phyloP scores from a whole-genome alignment of 2,329 filamentous ascomycete species.

The Capronia americana region DNA sequence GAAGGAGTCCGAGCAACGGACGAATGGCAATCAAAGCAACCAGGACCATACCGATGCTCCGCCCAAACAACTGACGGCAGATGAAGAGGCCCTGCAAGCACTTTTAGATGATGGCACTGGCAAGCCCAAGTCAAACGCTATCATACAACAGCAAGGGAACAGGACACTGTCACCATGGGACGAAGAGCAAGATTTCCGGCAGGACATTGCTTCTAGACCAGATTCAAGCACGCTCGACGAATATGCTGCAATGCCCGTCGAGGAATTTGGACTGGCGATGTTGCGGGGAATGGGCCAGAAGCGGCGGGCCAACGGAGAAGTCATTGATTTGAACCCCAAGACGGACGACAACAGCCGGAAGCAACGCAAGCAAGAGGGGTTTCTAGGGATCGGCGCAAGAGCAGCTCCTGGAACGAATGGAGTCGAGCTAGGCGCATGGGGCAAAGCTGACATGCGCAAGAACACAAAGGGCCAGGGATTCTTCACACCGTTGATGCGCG shows the following conservation, averaged over 20 bases:
- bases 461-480: constrained; percentile 58
- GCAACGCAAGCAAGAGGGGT: constrained; percentile 71
- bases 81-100: constrained; percentile 70
- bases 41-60: constrained; percentile 7
- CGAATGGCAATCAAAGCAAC: constrained; percentile 6
- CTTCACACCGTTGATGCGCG: constrained; percentile 68
- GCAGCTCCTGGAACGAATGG: constrained; percentile 55
- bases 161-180: constrained; percentile 42
- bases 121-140: constrained; percentile 55
- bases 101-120: constrained; percentile 64
- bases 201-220: constrained; percentile 74
- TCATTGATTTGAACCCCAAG: constrained; percentile 50
- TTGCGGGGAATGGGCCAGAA: constrained; percentile 97
- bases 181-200: constrained; percentile 67
- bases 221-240: constrained; percentile 79
- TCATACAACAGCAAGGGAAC: constrained; percentile 56
- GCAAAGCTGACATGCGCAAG: constrained; percentile 65
- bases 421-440: constrained; percentile 80
- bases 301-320: constrained; percentile 62
- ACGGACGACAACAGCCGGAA: constrained; percentile 55
- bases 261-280: constrained; percentile 90
- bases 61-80: constrained; percentile 44
- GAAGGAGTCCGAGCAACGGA: constrained; percentile 36
- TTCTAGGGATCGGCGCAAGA: constrained; percentile 88
- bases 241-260: constrained; percentile 87